Percentiles rank a stretch among this genome's conserved stretches.
Evolutionary conservation across 805 yeast species (phyloP).

Genomic region (Zygotorulaspora florentina): DNA sequence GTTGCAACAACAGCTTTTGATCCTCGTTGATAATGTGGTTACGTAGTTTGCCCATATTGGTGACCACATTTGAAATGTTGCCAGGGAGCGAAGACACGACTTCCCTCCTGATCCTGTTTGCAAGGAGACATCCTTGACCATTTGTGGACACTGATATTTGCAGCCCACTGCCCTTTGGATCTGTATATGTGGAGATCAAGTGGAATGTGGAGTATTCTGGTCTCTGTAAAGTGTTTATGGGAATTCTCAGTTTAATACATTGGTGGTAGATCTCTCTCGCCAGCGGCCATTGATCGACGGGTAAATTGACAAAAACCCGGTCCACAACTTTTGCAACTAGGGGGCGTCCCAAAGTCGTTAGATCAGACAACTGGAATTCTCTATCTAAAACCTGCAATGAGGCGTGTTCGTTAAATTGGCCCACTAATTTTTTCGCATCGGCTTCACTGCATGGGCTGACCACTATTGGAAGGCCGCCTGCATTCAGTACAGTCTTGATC

Average conservation of each 20-base stretch:
- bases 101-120: slow-evolving; percentile 74
- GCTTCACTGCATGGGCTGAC: slow-evolving; percentile 33
- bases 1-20: slow-evolving; percentile 26
- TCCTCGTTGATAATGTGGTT: slow-evolving; percentile 52
- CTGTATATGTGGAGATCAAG: slow-evolving; percentile 61
- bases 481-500: slow-evolving; percentile 43
- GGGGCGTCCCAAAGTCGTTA: slow-evolving; percentile 55
- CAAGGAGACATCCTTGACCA: slow-evolving; percentile 86
- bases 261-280: slow-evolving; percentile 42
- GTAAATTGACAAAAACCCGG: slow-evolving; percentile 61
- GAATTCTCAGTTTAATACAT: slow-evolving; percentile 66
- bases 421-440: slow-evolving; percentile 22
- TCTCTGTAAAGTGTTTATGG: slow-evolving; percentile 73
- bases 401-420: slow-evolving; percentile 21
- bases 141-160: slow-evolving; percentile 81
- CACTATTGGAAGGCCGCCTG: slow-evolving; percentile 56
- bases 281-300: slow-evolving; percentile 28
- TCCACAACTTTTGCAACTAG: slow-evolving; percentile 67
- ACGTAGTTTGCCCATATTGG: slow-evolving; percentile 65
- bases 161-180: slow-evolving; percentile 55
- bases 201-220: slow-evolving; percentile 73
- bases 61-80: slow-evolving; percentile 65
- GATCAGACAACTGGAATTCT: slow-evolving; percentile 40
- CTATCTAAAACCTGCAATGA: slow-evolving; percentile 33
- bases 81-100: slow-evolving; percentile 60